Conservation (phyloP, 441 rosid species). For the Erodium chrysanthum region DNA sequence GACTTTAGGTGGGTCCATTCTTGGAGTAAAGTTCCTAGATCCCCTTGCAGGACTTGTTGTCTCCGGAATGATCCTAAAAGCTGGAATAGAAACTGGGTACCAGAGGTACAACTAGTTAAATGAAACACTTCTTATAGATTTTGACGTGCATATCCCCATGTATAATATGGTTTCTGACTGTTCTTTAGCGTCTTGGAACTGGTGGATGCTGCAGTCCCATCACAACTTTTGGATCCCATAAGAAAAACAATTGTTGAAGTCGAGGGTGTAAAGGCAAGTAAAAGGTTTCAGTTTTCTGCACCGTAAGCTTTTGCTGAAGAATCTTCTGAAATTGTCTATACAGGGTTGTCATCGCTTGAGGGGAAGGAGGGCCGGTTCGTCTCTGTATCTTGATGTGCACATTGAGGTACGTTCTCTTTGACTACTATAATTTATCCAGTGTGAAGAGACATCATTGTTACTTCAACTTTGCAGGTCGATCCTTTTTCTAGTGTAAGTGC, state of each 20-base stretch:
- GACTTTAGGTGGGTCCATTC: slow-evolving; percentile 75
- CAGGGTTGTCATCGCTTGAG: slow-evolving; percentile 94
- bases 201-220: slow-evolving; percentile 91
- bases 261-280: slow-evolving; percentile 67
- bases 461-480: slow-evolving; percentile 64
- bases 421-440: neutral
- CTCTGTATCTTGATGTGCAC: slow-evolving; percentile 79
- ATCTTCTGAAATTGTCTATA: slow-evolving; percentile 14
- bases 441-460: too few relatives aligned
- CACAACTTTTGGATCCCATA: slow-evolving; percentile 56
- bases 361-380: slow-evolving; percentile 94
- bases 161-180: slow-evolving; percentile 19
- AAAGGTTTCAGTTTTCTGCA: neutral
- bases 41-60: slow-evolving; percentile 92
- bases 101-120: slow-evolving; percentile 48
- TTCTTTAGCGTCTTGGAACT: slow-evolving; percentile 65
- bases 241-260: slow-evolving; percentile 61
- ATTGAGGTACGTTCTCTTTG: slow-evolving; percentile 54
- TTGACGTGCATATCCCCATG: slow-evolving; percentile 13
- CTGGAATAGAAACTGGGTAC: slow-evolving; percentile 71
- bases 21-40: slow-evolving; percentile 76
- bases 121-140: neutral
- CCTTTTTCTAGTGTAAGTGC: slow-evolving; percentile 83
- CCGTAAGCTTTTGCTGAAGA: neutral
- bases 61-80: slow-evolving; percentile 76